phyloP scores from a whole-genome alignment of 345 rosid genomes.

The Boechera divaricarpa region DNA sequence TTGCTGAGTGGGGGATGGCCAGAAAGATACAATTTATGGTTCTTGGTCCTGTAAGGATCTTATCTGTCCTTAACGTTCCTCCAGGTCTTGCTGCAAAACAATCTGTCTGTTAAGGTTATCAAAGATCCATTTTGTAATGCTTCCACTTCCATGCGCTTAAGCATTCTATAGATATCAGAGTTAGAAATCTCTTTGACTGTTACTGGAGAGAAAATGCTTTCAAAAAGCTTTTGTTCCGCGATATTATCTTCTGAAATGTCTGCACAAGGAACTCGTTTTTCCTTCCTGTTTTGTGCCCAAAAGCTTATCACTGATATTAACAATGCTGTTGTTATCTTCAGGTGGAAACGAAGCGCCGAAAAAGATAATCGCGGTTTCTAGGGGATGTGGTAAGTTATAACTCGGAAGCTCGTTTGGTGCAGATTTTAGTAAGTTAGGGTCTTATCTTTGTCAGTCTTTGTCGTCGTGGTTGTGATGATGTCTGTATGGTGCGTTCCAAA shows the following conservation, averaged over 20 bases:
- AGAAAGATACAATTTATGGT: slow-evolving; percentile 11
- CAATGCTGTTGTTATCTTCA: slow-evolving; percentile 33
- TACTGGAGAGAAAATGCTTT: neutral
- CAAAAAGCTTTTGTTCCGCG: neutral
- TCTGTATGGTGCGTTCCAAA: slow-evolving; percentile 42
- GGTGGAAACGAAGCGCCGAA: slow-evolving; percentile 79
- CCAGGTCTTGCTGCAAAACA: slow-evolving; percentile 6
- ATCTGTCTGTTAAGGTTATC: slow-evolving; percentile 23
- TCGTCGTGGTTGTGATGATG: slow-evolving; percentile 39
- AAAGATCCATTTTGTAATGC: neutral
- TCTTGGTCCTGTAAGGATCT: slow-evolving; percentile 26
- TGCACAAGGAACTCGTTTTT: neutral
- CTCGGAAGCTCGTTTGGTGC: slow-evolving; percentile 45
- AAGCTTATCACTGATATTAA: slow-evolving; percentile 10
- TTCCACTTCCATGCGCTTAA: neutral
- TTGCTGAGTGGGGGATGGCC: slow-evolving; percentile 6
- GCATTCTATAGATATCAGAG: neutral
- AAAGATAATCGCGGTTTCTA: slow-evolving; percentile 50
- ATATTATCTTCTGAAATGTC: slow-evolving; percentile 13
- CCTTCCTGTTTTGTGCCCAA: neutral
- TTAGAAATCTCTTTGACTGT: neutral
- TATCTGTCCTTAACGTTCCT: slow-evolving; percentile 4
- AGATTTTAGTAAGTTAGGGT: slow-evolving; percentile 44
- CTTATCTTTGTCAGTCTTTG: slow-evolving; percentile 17
- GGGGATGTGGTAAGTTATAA: slow-evolving; percentile 33